phyloP scores from a whole-genome alignment of 208 protist species.

The Phytomonas sp. region DNA sequence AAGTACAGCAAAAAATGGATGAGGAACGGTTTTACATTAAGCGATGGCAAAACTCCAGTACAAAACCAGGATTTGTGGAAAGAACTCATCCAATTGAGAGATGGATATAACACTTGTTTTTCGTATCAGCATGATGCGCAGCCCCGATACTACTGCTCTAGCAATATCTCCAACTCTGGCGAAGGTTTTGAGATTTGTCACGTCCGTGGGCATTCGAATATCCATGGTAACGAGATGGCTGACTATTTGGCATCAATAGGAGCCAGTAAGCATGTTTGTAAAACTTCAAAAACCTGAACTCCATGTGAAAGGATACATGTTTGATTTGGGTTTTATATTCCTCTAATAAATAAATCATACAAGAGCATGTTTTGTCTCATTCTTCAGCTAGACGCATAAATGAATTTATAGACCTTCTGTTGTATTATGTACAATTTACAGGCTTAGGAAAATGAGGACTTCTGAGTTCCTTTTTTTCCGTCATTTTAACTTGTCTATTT shows the following conservation, averaged over 20 bases:
- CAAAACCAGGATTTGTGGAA: constrained; percentile 66
- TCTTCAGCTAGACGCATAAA: background rate
- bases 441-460: background rate
- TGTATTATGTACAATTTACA: background rate
- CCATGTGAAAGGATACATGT: background rate
- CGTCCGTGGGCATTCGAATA: constrained; percentile 58
- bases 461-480: background rate
- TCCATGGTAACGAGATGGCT: constrained; percentile 68
- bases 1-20: constrained; percentile 46
- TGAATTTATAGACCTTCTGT: background rate
- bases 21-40: constrained; percentile 42
- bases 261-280: constrained; percentile 10
- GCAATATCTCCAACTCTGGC: background rate
- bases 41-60: constrained; percentile 27
- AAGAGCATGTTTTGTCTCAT: background rate
- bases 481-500: background rate
- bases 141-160: background rate
- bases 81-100: constrained; percentile 25
- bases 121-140: constrained; percentile 18
- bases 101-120: constrained; percentile 43
- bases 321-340: background rate
- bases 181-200: constrained; percentile 46
- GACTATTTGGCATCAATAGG: constrained; percentile 45
- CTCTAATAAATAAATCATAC: background rate
- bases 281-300: background rate